phyloP scores from a whole-genome alignment of 169 alveolate species.

The Cryptosporidium ryanae region DNA sequence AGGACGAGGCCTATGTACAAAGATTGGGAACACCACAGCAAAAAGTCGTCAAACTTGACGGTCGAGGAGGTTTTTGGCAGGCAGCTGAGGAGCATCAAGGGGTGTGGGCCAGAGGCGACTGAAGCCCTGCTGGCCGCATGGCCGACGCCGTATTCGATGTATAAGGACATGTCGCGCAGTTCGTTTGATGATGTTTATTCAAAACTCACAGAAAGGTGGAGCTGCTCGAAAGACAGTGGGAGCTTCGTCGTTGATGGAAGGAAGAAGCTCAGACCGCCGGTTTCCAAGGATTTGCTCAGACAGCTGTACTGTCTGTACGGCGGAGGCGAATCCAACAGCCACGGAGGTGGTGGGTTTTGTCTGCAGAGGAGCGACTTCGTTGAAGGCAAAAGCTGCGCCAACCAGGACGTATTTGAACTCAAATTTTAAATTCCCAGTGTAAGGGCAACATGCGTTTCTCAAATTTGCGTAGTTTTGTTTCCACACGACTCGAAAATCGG shows the following conservation, averaged over 20 bases:
- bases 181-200: slow-evolving; percentile 1
- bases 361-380: too few relatives aligned
- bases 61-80: slow-evolving; percentile 84
- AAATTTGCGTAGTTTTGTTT: too few relatives aligned
- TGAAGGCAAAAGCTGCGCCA: too few relatives aligned
- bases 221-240: too few relatives aligned
- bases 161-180: slow-evolving; percentile 35
- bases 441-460: too few relatives aligned
- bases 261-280: slow-evolving; percentile 15
- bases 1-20: slow-evolving; percentile 75
- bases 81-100: slow-evolving; percentile 82
- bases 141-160: slow-evolving; percentile 85
- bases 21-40: slow-evolving; percentile 83
- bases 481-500: too few relatives aligned
- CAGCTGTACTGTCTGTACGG: not conserved
- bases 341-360: too few relatives aligned
- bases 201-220: too few relatives aligned
- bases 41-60: slow-evolving; percentile 82
- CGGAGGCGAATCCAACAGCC: not conserved
- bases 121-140: slow-evolving; percentile 81
- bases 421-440: too few relatives aligned
- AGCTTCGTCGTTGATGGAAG: not conserved
- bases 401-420: too few relatives aligned
- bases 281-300: slow-evolving; percentile 35
- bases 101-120: slow-evolving; percentile 85